These are phyloP conservation scores for Lithospermum erythrorhizon DNA, from an alignment of 257 asterid genomes.

Conservation along the genomic window DNA sequence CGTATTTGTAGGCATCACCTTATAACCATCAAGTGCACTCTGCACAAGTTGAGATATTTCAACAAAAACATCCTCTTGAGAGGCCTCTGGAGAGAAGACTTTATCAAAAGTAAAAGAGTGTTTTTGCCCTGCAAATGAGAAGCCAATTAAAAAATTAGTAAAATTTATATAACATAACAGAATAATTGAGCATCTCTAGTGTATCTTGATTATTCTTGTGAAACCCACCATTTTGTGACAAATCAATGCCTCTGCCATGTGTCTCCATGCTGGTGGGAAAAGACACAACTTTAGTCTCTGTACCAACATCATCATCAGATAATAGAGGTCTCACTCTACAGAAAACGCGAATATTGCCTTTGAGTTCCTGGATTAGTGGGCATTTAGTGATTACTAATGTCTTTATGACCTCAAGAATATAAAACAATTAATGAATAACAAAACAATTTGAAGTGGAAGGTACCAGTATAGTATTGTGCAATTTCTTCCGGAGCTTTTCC, in stretches of 20 bases:
- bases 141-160: conserved; percentile 1
- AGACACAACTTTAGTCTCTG: conserved; percentile 61
- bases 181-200: background rate
- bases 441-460: conserved; percentile 7
- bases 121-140: conserved; percentile 48
- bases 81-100: conserved; percentile 72
- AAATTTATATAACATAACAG: background rate
- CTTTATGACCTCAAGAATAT: background rate
- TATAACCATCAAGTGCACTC: conserved; percentile 97
- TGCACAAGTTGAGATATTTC: conserved; percentile 99
- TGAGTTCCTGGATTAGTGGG: conserved; percentile 54
- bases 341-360: conserved; percentile 89
- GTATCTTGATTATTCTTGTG: no score
- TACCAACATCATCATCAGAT: conserved; percentile 56
- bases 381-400: conserved; percentile 3
- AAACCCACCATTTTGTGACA: conserved; percentile 59
- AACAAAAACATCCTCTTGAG: conserved; percentile 82
- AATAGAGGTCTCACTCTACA: conserved; percentile 86
- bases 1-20: conserved; percentile 34
- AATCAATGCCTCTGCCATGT: conserved; percentile 72
- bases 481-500: conserved; percentile 74
- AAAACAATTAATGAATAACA: background rate
- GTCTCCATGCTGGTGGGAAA: conserved; percentile 67
- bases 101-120: conserved; percentile 81
- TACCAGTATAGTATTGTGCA: conserved; percentile 94